Base-by-base conservation (phyloP, 1,284 basidiomycete genomes). In the Vanrija humicola region DNA sequence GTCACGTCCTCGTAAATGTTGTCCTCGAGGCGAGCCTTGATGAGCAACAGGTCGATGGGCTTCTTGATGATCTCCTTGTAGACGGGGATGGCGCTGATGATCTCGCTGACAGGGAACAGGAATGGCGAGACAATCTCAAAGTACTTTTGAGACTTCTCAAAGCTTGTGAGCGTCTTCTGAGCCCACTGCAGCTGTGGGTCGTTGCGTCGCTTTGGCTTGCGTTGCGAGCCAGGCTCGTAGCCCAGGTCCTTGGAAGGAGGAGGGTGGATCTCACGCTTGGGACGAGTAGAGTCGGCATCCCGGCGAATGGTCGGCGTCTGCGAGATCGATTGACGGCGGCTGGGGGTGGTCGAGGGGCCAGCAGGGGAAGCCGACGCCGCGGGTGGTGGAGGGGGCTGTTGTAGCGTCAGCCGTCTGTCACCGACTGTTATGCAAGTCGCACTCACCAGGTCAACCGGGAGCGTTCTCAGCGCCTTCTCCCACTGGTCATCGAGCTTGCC, bases 201-300 rank as follows among this genome's bases (percentile, higher is more conserved):
- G n/a, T 84, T 85, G 53, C 73, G 69, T 72, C 84, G 86, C 59
- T 80, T 81, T n/a, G 69, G 54, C 78, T 80, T 70, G 67, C 68
- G 70, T 52, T 72, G 72, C 8, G 64, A 50, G 28, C 62, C 66
- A n/a, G 73, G 65, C 67, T 92, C 89, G 72, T 93, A 96, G 0
- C 88, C 84, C 19, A 96, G 78, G 66, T 98, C 95, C 75, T 92
- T 93, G 0, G 92, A 86, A 15, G 92, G 86, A 18, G 94, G 94
- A 12, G 94, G 91, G 68, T 97, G 93, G 40, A 97, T 94, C 75
- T 98, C 95, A 51, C 95, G 89, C 79, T 97, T 97, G 0, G 95
- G 95, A 19, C 95, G 85, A n/a, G 84, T 82, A 26, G 77, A 78
- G 58, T 83, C 78, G 44, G 79, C 80, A 12, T 75, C 75, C 7